These are phyloP conservation scores for Daldinia sp. DNA, from an alignment of 2,329 filamentous ascomycete species.

Conservation along the genomic window DNA sequence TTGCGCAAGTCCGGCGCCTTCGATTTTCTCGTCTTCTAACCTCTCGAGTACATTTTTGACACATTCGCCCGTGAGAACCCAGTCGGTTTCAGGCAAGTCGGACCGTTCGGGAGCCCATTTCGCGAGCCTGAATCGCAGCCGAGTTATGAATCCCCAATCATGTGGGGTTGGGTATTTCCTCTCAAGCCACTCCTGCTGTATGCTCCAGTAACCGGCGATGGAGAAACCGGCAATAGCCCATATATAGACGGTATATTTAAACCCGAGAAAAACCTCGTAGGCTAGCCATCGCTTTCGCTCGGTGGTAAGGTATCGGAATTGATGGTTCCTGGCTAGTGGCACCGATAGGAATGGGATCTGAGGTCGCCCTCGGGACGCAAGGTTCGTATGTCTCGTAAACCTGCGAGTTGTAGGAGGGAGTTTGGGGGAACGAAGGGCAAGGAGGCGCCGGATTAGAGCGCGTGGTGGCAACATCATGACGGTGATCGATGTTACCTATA, in stretches of 20 bases:
- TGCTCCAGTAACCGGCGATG: slow-evolving; percentile 67
- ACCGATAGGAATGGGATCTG: slow-evolving; percentile 62
- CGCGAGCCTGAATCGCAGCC: slow-evolving; percentile 73
- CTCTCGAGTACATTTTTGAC: slow-evolving; percentile 68
- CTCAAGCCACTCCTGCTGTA: slow-evolving; percentile 79
- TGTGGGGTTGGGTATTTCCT: slow-evolving; percentile 79
- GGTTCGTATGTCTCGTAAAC: slow-evolving; percentile 67
- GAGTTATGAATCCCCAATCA: slow-evolving; percentile 79
- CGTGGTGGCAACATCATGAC: slow-evolving; percentile 35
- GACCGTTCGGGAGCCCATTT: slow-evolving; percentile 65
- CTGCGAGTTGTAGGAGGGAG: slow-evolving; percentile 44
- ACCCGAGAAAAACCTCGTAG: slow-evolving; percentile 73
- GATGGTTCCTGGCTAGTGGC: slow-evolving; percentile 54
- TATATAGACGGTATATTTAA: slow-evolving; percentile 71
- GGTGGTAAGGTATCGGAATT: slow-evolving; percentile 80
- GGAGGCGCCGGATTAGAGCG: slow-evolving; percentile 36
- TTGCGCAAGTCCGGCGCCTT: slow-evolving; percentile 69
- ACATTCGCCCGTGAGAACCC: slow-evolving; percentile 70
- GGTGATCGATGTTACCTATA: background rate
- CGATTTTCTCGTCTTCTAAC: slow-evolving; percentile 72
- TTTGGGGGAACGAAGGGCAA: slow-evolving; percentile 27
- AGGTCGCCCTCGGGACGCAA: slow-evolving; percentile 50
- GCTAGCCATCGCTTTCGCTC: slow-evolving; percentile 75
- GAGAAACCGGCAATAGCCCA: slow-evolving; percentile 70
- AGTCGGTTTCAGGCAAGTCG: slow-evolving; percentile 66